Conservation (phyloP, 2,329 filamentous ascomycete genomes). For the Stemphylium lycopersici region DNA sequence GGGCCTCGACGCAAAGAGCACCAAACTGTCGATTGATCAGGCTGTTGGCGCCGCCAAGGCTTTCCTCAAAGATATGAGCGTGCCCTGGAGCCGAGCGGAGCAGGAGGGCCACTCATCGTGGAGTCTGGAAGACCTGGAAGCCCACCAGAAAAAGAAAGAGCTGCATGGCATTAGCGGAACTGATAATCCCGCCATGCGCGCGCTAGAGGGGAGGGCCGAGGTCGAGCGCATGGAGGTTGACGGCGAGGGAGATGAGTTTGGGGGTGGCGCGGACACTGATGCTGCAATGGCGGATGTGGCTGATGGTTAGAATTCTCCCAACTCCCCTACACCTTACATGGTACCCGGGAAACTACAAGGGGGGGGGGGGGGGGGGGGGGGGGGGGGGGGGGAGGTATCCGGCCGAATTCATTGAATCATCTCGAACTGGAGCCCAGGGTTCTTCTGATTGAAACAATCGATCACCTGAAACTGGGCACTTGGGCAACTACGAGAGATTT, state of each 20-base stretch:
- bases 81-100: conserved; percentile 80
- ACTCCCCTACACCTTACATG: too few relatives aligned
- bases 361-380: too few relatives aligned
- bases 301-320: conserved; percentile 3
- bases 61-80: conserved; percentile 89
- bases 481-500: too few relatives aligned
- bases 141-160: conserved; percentile 77
- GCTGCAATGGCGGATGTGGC: conserved; percentile 45
- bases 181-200: conserved; percentile 53
- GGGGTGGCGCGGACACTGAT: conserved; percentile 41
- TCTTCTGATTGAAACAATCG: too few relatives aligned
- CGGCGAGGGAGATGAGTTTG: conserved; percentile 41
- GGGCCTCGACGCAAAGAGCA: conserved; percentile 81
- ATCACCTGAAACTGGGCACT: too few relatives aligned
- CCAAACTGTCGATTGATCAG: conserved; percentile 94
- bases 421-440: too few relatives aligned
- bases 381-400: too few relatives aligned
- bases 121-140: conserved; percentile 78
- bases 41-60: conserved; percentile 86
- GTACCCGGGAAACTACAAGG: too few relatives aligned
- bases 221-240: conserved; percentile 25
- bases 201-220: conserved; percentile 39
- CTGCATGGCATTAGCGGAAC: conserved; percentile 70
- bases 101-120: conserved; percentile 95
- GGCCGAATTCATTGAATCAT: too few relatives aligned